phyloP scores from a whole-genome alignment of 768 basidiomycete genomes.

The Ramaria sp. region DNA sequence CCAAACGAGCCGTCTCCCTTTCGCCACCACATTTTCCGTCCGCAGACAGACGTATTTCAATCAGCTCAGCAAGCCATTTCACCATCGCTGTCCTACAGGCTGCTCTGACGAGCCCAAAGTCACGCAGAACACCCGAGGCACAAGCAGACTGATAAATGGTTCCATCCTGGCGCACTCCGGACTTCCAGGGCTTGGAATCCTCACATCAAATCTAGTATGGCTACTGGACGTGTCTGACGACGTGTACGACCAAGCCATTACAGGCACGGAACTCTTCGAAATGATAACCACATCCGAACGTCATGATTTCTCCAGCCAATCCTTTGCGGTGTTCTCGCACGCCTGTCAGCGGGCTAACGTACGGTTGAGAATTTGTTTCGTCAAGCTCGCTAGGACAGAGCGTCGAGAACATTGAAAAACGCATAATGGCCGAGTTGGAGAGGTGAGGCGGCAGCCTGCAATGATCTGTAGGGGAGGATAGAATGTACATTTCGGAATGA shows the following conservation, averaged over 20 bases:
- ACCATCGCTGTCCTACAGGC: conserved; percentile 35
- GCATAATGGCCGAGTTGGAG: conserved; percentile 30
- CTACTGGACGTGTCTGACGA: conserved; percentile 32
- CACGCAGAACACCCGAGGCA: conserved; percentile 12
- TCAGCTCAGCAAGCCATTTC: conserved; percentile 33
- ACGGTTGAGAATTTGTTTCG: conserved; percentile 23
- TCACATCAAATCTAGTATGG: conserved; percentile 17
- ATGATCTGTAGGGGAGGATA: conserved; percentile 24
- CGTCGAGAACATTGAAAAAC: conserved; percentile 38
- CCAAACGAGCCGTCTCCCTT: not conserved
- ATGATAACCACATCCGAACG: conserved; percentile 37
- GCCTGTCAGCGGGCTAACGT: conserved; percentile 29
- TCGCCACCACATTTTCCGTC: not conserved
- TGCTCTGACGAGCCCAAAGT: conserved; percentile 22
- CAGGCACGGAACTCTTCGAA: too few relatives aligned
- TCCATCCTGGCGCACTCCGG: not conserved
- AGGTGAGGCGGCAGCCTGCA: conserved; percentile 25
- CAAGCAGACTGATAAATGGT: conserved; percentile 12
- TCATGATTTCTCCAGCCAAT: conserved; percentile 36
- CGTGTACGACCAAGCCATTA: too few relatives aligned
- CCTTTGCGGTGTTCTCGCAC: conserved; percentile 28
- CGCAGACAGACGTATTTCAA: conserved; percentile 16
- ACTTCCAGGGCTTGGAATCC: conserved; percentile 11
- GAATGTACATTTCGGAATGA: conserved; percentile 10
- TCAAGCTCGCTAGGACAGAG: conserved; percentile 23